Evolutionary conservation across 73 alveolate genomes (phyloP), one percentile per base, ranked within the genome.

Genomic region (Tetrahymena malaccensis): DNA sequence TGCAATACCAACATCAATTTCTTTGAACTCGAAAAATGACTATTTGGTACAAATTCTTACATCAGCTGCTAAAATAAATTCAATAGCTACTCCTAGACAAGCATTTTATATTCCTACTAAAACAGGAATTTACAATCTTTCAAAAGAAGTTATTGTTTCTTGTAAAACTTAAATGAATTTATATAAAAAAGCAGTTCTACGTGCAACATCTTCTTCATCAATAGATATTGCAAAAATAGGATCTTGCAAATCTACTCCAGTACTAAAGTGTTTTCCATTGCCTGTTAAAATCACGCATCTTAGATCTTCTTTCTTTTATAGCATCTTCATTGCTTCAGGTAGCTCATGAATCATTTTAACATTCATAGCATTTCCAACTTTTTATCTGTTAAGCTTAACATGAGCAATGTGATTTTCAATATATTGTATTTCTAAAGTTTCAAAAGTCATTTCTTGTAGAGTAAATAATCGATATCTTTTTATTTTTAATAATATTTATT

Each of bases 211-310:
- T 55, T 93, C 96, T 34, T 58, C 97, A 16, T 94, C 96, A 13
- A 56, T n/a, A 35, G 84, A n/a, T 17, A 35, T 50, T 10, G 85
- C 93, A n/a, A 56, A 58, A 40, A 84, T 70, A 5, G 89, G 89
- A n/a, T 70, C 89, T 70, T 35, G 85, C 17, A 96, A 22, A 94
- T 97, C 99, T 11, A 97, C 95, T 33, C 99, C 99, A n/a, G 98
- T 93, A 34, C 98, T 97, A 94, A 97, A 97, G 55, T 93, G 96
- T 38, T 97, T 96, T 16, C 98, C 98, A 35, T 85, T 40, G 8
- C 97, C 98, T 34, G 96, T 96, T 33, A 97, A 85, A 12, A 97
- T 93, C 38, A 97, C 95, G 34, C 57, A 96, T 55, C 98, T 40
- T 15, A 96, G 94, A 85, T 97, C 98, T 34, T 55, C 58, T 85